Percentiles rank a stretch among this genome's conserved stretches.
phyloP scores from a whole-genome alignment of 768 basidiomycete genomes.

The Calocybe cyanea region DNA sequence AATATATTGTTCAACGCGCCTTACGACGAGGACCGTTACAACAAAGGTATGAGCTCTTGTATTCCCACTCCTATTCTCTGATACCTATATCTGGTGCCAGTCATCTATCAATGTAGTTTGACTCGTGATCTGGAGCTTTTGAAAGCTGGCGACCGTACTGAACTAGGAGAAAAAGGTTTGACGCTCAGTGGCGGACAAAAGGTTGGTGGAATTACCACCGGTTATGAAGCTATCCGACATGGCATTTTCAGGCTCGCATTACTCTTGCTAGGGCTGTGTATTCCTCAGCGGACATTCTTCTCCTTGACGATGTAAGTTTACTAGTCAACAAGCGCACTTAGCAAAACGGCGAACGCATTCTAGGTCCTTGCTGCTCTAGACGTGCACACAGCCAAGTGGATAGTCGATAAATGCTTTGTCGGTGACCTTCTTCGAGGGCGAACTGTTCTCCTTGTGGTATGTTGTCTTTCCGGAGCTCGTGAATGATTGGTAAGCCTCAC shows the following conservation, averaged over 20 bases:
- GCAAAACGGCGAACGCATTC: not conserved
- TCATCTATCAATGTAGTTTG: slow-evolving; percentile 67
- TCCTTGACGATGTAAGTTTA: slow-evolving; percentile 71
- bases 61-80: not conserved
- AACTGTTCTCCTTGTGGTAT: slow-evolving; percentile 76
- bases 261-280: slow-evolving; percentile 43
- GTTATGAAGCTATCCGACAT: too few relatives aligned
- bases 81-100: slow-evolving; percentile 20
- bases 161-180: slow-evolving; percentile 70
- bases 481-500: not conserved
- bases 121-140: slow-evolving; percentile 68
- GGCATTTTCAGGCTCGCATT: slow-evolving; percentile 33
- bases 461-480: slow-evolving; percentile 13
- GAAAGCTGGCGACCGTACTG: slow-evolving; percentile 60
- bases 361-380: slow-evolving; percentile 17
- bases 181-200: slow-evolving; percentile 51
- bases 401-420: slow-evolving; percentile 75
- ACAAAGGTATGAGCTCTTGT: slow-evolving; percentile 40
- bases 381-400: slow-evolving; percentile 76
- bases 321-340: slow-evolving; percentile 25
- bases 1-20: slow-evolving; percentile 80
- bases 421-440: slow-evolving; percentile 72
- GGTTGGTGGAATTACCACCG: not conserved
- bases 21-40: slow-evolving; percentile 74
- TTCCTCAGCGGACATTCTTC: slow-evolving; percentile 50